Percentiles rank a stretch among this genome's conserved stretches.
Conservation (phyloP, 257 asterid genomes). For the Solanum neorickii region DNA sequence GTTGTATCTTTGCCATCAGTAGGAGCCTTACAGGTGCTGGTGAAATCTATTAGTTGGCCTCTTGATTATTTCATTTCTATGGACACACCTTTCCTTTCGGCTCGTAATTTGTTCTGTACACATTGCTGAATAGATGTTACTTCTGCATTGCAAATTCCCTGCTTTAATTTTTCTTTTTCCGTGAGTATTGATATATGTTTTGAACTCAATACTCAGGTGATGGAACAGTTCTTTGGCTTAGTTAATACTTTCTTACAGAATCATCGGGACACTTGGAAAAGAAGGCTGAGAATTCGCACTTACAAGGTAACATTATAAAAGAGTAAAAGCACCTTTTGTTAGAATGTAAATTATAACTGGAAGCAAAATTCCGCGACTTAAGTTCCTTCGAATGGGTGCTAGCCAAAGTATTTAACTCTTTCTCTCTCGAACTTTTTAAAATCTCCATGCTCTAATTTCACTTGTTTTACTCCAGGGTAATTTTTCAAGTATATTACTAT, state of each 20-base stretch:
- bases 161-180: neutral
- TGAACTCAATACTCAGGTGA: slow-evolving; percentile 51
- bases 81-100: neutral
- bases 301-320: slow-evolving; percentile 53
- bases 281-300: slow-evolving; percentile 82
- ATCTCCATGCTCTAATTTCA: neutral
- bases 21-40: neutral
- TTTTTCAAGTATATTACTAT: neutral
- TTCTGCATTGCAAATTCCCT: neutral
- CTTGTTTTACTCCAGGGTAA: neutral
- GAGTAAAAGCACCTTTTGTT: slow-evolving; percentile 3
- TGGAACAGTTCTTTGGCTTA: slow-evolving; percentile 93
- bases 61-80: neutral
- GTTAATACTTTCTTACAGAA: slow-evolving; percentile 91
- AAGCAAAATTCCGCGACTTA: neutral
- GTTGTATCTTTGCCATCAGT: neutral
- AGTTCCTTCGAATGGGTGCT: neutral
- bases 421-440: neutral
- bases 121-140: neutral
- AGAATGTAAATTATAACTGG: neutral
- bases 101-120: neutral
- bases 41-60: neutral
- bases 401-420: neutral
- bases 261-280: slow-evolving; percentile 81
- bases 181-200: neutral